Evolutionary conservation across 768 basidiomycete genomes (phyloP).

Genomic region (Serpula lacrymans): DNA sequence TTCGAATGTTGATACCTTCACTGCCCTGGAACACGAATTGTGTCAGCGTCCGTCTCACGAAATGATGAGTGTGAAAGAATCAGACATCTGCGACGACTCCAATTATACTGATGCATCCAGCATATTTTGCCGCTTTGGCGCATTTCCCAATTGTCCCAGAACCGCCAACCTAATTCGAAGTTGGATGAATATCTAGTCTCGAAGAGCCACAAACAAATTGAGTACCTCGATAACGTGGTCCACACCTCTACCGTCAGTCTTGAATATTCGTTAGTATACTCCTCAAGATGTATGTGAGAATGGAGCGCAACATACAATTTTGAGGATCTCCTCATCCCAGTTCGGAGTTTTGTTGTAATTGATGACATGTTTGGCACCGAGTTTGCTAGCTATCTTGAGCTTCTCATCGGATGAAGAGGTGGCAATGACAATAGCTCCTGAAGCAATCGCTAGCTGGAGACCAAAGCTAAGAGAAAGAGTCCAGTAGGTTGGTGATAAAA

Average conservation of each 20-base stretch:
- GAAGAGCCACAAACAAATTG: no score
- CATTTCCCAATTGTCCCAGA: conserved; percentile 46
- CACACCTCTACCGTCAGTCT: conserved; percentile 29
- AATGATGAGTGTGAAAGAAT: neutral
- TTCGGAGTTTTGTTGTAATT: conserved; percentile 57
- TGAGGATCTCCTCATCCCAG: conserved; percentile 54
- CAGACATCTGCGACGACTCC: conserved; percentile 48
- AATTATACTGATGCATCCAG: conserved; percentile 47
- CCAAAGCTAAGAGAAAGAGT: conserved; percentile 41
- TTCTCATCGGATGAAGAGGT: conserved; percentile 70
- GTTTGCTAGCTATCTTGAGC: conserved; percentile 45
- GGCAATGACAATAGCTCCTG: conserved; percentile 61
- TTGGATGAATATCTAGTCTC: no score
- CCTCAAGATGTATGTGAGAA: neutral
- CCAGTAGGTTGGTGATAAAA: neutral
- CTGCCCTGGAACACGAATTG: conserved; percentile 13
- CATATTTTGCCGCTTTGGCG: conserved; percentile 34
- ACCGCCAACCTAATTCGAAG: conserved; percentile 62
- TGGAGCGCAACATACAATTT: conserved; percentile 39
- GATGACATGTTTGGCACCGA: conserved; percentile 54
- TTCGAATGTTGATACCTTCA: conserved; percentile 27
- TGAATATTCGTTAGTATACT: neutral
- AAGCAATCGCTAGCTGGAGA: conserved; percentile 57
- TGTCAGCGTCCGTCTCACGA: neutral
- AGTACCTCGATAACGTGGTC: conserved; percentile 34